Evolutionary conservation across 2,329 filamentous ascomycete species (phyloP).

Genomic region (Xylariaceae sp.): DNA sequence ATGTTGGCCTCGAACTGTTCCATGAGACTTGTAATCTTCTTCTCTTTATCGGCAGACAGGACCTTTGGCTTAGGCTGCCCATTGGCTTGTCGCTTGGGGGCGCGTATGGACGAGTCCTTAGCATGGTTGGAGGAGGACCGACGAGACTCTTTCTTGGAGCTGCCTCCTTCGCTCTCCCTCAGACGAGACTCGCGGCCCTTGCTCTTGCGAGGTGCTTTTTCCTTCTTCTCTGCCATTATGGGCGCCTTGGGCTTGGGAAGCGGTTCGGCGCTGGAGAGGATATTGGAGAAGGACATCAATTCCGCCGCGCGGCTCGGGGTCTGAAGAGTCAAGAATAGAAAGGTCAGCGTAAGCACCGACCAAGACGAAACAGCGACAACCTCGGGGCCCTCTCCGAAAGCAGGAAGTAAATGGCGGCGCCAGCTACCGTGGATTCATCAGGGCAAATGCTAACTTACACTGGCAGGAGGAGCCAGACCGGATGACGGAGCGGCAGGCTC

Average conservation of each 20-base stretch:
- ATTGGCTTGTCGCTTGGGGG: constrained; percentile 54
- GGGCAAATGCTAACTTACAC: too few relatives aligned
- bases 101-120: constrained; percentile 39
- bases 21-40: constrained; percentile 61
- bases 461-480: constrained; percentile 15
- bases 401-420: too few relatives aligned
- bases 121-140: constrained; percentile 39
- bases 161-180: constrained; percentile 40
- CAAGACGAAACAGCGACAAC: too few relatives aligned
- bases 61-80: constrained; percentile 44
- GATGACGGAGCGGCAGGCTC: constrained; percentile 19
- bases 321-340: constrained; percentile 30
- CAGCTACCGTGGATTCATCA: too few relatives aligned
- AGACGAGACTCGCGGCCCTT: constrained; percentile 46
- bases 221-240: constrained; percentile 31
- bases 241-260: constrained; percentile 41
- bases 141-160: constrained; percentile 39
- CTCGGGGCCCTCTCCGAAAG: too few relatives aligned
- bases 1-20: constrained; percentile 33
- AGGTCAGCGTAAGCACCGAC: too few relatives aligned
- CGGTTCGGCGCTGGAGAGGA: constrained; percentile 73
- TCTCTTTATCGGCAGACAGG: constrained; percentile 53
- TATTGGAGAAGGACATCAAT: constrained; percentile 94
- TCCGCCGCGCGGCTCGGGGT: constrained; percentile 69
- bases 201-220: constrained; percentile 31